Evolutionary conservation across 352 stramenopile species (phyloP), one percentile per base, ranked within the genome.

Genomic region (Phytophthora capsici): DNA sequence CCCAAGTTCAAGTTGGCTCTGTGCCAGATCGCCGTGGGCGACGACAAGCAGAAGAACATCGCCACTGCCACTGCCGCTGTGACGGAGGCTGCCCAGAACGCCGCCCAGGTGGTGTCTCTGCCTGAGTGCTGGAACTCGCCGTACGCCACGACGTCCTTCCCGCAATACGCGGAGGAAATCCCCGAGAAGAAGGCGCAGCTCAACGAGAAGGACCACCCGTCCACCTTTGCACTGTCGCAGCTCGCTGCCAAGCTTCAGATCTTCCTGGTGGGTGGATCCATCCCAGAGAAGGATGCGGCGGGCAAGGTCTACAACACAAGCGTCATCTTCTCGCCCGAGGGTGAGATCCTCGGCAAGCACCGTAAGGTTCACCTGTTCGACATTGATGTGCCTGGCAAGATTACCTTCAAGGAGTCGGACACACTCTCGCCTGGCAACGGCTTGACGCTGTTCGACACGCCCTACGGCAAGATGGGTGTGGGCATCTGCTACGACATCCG

Each of bases 401-500:
- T 99, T 69, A 98, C 88, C 30, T 99, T 99, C 81, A 98, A 98
- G 82, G 98, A 99, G 81, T 99, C 94, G 38, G 97, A 99, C 63
- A 99, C 98, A 25, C 86, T 99, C 10, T 98, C 88, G 50, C 77
- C 92, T 3, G 98, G 98, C 56, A 87, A 98, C 68, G 67, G 66
- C 44, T 65, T 95, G 53, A 95, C 87, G 56, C 69, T 96, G 44
- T 94, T 95, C 55, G 86, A 97, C 71, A 97, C 89, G 45, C 85
- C 83, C 25, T 97, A 85, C 64, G 89, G 91, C 76, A 96, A 96
- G 61, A 94, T 99, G 51, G 98, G 98, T 60, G 83, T 99, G 23
- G 98, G 94, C 20, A 99, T 99, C 66, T 99, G 98, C 82, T 99
- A 99, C 79, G 98, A 99, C 78, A 99, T 99, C 72, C 96, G 98